Evolutionary conservation across 139 green algal genomes (phyloP).

Genomic region (Closterium sp.): DNA sequence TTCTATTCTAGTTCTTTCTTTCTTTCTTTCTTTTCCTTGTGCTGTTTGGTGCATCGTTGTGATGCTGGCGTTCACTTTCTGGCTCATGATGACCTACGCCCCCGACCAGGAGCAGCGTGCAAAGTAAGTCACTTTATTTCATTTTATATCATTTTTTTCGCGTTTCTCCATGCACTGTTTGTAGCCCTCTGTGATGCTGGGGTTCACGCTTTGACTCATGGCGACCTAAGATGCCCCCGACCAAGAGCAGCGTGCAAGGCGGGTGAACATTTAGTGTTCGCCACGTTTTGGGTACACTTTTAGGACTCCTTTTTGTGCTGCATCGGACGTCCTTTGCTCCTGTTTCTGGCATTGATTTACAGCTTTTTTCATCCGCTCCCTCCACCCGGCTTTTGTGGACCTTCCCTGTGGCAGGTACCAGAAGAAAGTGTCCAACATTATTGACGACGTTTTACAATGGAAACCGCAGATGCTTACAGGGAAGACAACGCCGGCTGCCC

Average conservation of each 20-base stretch:
- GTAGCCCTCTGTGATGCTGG: neutral
- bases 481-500: neutral
- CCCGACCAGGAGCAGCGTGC: neutral
- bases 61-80: neutral
- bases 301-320: too few species aligned
- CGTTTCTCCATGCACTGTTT: neutral
- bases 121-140: neutral
- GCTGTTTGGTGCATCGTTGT: neutral
- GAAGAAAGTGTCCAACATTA: conserved; percentile 36
- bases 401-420: conserved; percentile 26
- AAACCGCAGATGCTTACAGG: conserved; percentile 23
- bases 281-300: too few species aligned
- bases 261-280: too few species aligned
- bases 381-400: neutral
- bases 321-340: too few species aligned
- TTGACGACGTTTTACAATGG: conserved; percentile 34
- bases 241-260: too few species aligned
- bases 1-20: neutral
- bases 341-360: too few species aligned
- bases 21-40: neutral
- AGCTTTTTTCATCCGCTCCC: neutral
- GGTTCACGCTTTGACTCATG: too few species aligned
- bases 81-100: neutral
- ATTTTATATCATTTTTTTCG: neutral
- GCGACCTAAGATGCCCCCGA: too few species aligned